Evolutionary conservation across 805 yeast genomes (phyloP), one percentile per base, ranked within the genome.

Genomic region (Candida cerambycidarum): DNA sequence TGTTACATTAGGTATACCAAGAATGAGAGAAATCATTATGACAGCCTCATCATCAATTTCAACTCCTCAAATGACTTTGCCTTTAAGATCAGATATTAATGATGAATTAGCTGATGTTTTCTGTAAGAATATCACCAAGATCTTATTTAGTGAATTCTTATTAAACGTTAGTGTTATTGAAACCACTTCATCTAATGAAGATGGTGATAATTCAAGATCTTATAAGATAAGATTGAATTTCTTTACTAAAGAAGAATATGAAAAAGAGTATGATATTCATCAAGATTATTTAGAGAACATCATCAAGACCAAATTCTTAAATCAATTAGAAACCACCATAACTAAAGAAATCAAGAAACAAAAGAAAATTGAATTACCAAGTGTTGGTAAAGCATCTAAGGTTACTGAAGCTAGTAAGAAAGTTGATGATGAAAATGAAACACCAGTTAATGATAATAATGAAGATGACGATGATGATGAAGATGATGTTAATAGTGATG

Each of bases 11-110:
- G 99, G 99, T 85, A 93, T 93, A 62, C 99, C 99, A 32, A 96
- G 99, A 80, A 83, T 93, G 88, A 85, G 99, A 80, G 99, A 93
- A 78, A 93, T 93, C 66, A 89, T 93, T 63, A 93, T 93, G 99
- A 95, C 99, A 10, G 99, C 99, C 15, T 88, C 97, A 46, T 82
- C 96, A 16, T 70, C 85, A 37, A 93, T 93, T 59, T 88, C 89
- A 73, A 93, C 99, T n/a, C 99, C 99, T 34, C 98, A 93, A 71
- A 93, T 93, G 99, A 81, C 93, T 3, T 72, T 93, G 55, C 99
- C 99, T 19, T 75, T 93, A 36, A 71, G 80, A 57, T 69, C 75
- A 27, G 95, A 86, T 56, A 93, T 95, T 41, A 74, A 77, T 36
- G 96, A 92, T 63, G 85, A 78, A 18, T 81, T 83, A 62, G 98